A percentile compares a stretch with the other conserved stretches of the same genome.
phyloP scores from a whole-genome alignment of 176 grass and related monocot species.

The Bromus sterilis region DNA sequence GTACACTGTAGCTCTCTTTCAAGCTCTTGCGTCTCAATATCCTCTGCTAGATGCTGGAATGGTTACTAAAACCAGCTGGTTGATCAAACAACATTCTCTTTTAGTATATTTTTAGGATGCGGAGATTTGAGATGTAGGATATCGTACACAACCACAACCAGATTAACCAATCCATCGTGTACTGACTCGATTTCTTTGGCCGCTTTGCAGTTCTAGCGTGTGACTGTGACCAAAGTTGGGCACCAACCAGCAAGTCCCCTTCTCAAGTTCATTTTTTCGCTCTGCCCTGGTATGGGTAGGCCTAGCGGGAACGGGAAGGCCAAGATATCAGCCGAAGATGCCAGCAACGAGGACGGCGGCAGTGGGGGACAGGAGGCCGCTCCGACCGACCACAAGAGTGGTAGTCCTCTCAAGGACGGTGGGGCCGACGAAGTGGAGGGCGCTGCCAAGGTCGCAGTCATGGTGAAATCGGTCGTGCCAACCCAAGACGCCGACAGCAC shows the following conservation, averaged over 20 bases:
- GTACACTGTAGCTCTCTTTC: not conserved
- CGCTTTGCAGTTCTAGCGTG: not conserved
- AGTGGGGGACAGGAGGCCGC: conserved; percentile 51
- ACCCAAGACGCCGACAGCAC: conserved; percentile 19
- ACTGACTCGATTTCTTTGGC: not conserved
- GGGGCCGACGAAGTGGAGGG: conserved; percentile 20
- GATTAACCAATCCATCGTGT: not conserved
- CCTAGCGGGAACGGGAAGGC: conserved; percentile 55
- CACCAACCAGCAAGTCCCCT: not conserved
- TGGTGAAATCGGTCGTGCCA: not conserved
- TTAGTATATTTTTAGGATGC: not conserved
- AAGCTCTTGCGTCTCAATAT: not conserved
- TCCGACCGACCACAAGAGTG: conserved; percentile 33
- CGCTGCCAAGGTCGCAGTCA: not conserved
- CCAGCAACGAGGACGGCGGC: conserved; percentile 24
- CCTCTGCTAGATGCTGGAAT: not conserved
- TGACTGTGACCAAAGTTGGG: not conserved
- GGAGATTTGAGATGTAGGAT: too few species aligned
- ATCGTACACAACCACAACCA: too few species aligned
- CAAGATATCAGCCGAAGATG: conserved; percentile 31
- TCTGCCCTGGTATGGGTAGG: conserved; percentile 50
- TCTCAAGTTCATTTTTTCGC: not conserved
- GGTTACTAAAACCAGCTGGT: not conserved
- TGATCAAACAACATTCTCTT: not conserved
- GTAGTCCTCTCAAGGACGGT: conserved; percentile 39